These are phyloP conservation scores for Fusarium neocosmosporiellum DNA, from an alignment of 2,329 filamentous ascomycete species.

Conservation along the genomic window DNA sequence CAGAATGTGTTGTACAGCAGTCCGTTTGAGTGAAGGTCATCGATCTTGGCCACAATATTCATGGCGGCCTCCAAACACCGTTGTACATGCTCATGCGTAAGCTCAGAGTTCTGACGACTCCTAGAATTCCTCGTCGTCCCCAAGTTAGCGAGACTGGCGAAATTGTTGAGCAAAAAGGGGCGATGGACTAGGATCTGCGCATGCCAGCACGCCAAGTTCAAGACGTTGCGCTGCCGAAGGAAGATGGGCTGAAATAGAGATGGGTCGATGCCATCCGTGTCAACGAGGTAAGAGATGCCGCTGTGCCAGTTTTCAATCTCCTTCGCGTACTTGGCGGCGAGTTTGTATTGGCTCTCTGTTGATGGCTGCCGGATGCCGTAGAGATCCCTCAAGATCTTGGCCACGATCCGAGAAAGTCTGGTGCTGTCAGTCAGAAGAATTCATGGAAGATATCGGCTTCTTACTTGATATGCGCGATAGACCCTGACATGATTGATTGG, in stretches of 20 bases:
- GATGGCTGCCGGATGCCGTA: slow-evolving; percentile 50
- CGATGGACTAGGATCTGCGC: slow-evolving; percentile 54
- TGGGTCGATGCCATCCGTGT: slow-evolving; percentile 50
- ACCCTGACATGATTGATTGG: slow-evolving; percentile 45
- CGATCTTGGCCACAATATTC: slow-evolving; percentile 52
- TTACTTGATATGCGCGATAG: slow-evolving; percentile 51
- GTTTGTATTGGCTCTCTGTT: slow-evolving; percentile 33
- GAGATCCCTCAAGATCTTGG: slow-evolving; percentile 48
- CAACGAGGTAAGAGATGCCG: slow-evolving; percentile 50
- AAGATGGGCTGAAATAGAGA: slow-evolving; percentile 52
- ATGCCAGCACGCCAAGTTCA: slow-evolving; percentile 57
- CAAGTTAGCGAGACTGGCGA: slow-evolving; percentile 35
- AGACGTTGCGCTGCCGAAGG: slow-evolving; percentile 53
- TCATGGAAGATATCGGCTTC: slow-evolving; percentile 51
- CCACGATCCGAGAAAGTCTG: slow-evolving; percentile 48
- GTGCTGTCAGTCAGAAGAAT: slow-evolving; percentile 37
- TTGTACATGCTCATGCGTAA: slow-evolving; percentile 34
- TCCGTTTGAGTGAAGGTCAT: slow-evolving; percentile 30
- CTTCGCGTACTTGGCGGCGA: slow-evolving; percentile 45
- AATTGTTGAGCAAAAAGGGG: slow-evolving; percentile 52
- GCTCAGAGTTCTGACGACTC: slow-evolving; percentile 40
- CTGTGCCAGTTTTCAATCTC: slow-evolving; percentile 50
- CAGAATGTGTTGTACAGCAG: slow-evolving; percentile 21
- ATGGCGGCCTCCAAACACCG: slow-evolving; percentile 55
- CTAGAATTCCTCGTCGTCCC: slow-evolving; percentile 5